phyloP scores from a whole-genome alignment of 805 yeast species.

The Yarrowia divulgata region DNA sequence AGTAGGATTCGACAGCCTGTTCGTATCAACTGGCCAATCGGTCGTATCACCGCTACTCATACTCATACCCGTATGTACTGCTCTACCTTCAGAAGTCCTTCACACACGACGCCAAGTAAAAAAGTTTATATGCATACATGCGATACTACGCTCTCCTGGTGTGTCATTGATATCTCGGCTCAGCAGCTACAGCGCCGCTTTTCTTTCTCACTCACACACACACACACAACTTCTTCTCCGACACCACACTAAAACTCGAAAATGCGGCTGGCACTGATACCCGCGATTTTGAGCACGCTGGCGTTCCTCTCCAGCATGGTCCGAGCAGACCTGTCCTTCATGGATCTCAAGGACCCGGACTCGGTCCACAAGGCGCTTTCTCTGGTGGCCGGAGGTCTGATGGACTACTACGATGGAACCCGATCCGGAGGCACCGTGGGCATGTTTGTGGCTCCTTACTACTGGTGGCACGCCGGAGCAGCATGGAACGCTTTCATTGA shows the following conservation, averaged over 20 bases:
- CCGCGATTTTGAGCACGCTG: slow-evolving; percentile 26
- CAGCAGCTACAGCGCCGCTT: not conserved
- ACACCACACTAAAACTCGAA: not conserved
- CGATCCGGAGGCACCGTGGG: slow-evolving; percentile 74
- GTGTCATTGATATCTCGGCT: no score
- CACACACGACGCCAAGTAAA: slow-evolving; percentile 14
- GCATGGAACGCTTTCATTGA: slow-evolving; percentile 74
- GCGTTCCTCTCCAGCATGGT: slow-evolving; percentile 7
- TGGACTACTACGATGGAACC: slow-evolving; percentile 80
- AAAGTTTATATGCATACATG: slow-evolving; percentile 17
- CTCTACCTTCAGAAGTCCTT: not conserved
- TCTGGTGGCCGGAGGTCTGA: slow-evolving; percentile 69
- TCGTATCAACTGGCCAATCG: not conserved
- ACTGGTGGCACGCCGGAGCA: slow-evolving; percentile 95
- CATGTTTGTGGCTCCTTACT: slow-evolving; percentile 74
- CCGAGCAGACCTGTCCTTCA: slow-evolving; percentile 15
- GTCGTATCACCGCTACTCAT: not conserved
- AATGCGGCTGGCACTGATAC: slow-evolving; percentile 26
- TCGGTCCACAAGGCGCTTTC: slow-evolving; percentile 59
- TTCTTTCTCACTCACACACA: not conserved
- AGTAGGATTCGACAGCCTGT: no score
- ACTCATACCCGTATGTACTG: no score
- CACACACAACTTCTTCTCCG: not conserved
- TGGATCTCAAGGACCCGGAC: slow-evolving; percentile 42
- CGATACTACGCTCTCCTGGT: not conserved